Evolutionary conservation across 1,139 yeast genomes (phyloP), one percentile per base, ranked within the genome.

Genomic region (Candida dubliniensis): DNA sequence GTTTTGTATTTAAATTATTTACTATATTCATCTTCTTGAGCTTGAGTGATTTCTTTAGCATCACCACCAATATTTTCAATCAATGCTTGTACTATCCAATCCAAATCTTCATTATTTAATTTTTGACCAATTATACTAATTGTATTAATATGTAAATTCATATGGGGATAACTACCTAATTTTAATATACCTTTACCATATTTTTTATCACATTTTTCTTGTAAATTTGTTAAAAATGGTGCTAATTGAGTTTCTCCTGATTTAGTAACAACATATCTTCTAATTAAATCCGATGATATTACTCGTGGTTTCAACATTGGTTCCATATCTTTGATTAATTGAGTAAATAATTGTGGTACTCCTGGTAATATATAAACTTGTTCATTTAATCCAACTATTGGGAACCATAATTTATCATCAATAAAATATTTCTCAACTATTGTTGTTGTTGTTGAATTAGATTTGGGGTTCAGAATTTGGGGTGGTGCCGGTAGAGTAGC

Each of bases 91-190:
- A 81, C 87, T 7, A 84, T 56, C 2, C 56, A 56, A 29, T 74
- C 58, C 49, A 87, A 61, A 29, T 59, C 66, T 8, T 63, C 56
- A 2, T 71, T 66, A 12, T 62, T 55, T 2, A 38, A 26, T 31
- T 59, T 62, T 14, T 76, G 76, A 0, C 95, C 95, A 35, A 87
- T 72, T 26, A 88, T 75, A 56, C 95, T 84, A 18, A 88, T 78
- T 0, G 95, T 87, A 53, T 79, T 83, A 44, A 81, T 65, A 1
- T 79, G 74, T 66, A 79, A 74, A 12, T 74, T 73, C 63, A 81
- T 72, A 61, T 88, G 96, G 0, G 96, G 96, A 58, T 89, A 89
- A 34, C 91, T 83, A 3, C 96, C 96, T 38, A 89, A 71, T 59
- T 88, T 88, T 43, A 88, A 72, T 2, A 52, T 49, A 2, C 66